These are phyloP conservation scores for Furcasterigmium furcatum DNA, from an alignment of 2,329 filamentous ascomycete genomes.

Conservation along the genomic window DNA sequence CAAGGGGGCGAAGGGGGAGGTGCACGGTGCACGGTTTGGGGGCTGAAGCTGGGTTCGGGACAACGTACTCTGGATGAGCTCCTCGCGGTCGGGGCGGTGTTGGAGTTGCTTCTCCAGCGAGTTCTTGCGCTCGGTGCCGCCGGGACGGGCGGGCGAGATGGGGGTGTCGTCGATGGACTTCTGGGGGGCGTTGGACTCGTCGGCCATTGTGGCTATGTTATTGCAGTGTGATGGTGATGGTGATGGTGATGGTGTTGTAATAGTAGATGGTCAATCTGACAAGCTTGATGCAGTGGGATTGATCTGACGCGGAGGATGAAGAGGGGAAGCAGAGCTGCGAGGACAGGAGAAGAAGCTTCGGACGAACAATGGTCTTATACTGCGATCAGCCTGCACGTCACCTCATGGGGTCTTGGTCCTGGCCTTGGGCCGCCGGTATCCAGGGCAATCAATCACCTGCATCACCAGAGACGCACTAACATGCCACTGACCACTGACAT, in stretches of 20 bases:
- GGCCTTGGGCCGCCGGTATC: not conserved
- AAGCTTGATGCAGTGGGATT: no score
- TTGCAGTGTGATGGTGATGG: constrained; percentile 6
- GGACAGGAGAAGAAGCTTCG: no score
- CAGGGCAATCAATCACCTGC: not conserved
- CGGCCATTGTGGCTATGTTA: constrained; percentile 24
- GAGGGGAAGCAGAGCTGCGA: no score
- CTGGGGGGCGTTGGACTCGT: constrained; percentile 16
- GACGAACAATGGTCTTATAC: no score
- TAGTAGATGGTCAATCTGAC: no score
- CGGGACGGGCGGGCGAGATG: constrained; percentile 51
- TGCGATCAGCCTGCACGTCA: not conserved
- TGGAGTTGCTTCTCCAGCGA: constrained; percentile 71
- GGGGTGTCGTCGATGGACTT: constrained; percentile 50
- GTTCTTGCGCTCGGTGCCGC: constrained; percentile 51
- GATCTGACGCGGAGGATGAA: no score
- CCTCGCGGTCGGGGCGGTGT: constrained; percentile 70
- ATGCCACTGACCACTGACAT: not conserved
- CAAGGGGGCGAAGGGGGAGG: not conserved
- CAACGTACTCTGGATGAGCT: constrained; percentile 76
- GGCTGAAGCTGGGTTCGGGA: constrained; percentile 2
- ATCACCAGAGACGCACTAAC: no score
- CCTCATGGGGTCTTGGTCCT: no score
- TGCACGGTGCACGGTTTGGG: not conserved
- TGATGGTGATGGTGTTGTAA: constrained; percentile 9